Evolutionary conservation across 2,329 filamentous ascomycete species (phyloP).

Genomic region (Trichoderma semiorbis): DNA sequence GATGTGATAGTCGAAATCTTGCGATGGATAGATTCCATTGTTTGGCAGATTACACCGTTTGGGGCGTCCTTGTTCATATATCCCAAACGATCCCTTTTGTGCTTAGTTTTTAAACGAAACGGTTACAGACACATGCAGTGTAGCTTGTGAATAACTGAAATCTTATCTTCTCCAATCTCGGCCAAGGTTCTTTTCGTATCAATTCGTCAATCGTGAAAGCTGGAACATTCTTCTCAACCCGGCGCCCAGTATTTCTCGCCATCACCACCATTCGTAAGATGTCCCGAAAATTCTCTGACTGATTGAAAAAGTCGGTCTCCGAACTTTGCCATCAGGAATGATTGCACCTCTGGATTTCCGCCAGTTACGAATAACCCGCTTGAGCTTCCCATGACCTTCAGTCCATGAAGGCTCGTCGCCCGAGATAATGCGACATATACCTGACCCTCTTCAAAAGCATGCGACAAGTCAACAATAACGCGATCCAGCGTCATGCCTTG

Average conservation of each 20-base stretch:
- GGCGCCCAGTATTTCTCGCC: not conserved
- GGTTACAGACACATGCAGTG: not conserved
- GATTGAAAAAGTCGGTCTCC: not conserved
- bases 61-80: not conserved
- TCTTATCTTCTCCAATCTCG: not conserved
- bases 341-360: conserved; percentile 2
- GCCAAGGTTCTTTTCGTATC: not conserved
- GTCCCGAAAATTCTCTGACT: not conserved
- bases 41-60: not conserved
- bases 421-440: conserved; percentile 48
- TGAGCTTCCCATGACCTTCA: conserved; percentile 21
- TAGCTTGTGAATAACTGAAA: not conserved
- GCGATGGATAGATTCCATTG: not conserved
- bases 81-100: not conserved
- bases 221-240: not conserved
- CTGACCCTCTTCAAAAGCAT: conserved; percentile 55
- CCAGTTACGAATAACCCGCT: not conserved
- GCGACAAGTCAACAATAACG: conserved; percentile 52
- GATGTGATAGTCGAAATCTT: not conserved
- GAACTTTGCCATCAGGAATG: not conserved
- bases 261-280: not conserved
- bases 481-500: conserved; percentile 61
- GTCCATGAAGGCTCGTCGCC: conserved; percentile 19
- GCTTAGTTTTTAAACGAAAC: too few relatives aligned
- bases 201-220: not conserved